Evolutionary conservation across 2,329 filamentous ascomycete species (phyloP), one percentile per base, ranked within the genome.

Genomic region (Ceratocystis eucalypticola): DNA sequence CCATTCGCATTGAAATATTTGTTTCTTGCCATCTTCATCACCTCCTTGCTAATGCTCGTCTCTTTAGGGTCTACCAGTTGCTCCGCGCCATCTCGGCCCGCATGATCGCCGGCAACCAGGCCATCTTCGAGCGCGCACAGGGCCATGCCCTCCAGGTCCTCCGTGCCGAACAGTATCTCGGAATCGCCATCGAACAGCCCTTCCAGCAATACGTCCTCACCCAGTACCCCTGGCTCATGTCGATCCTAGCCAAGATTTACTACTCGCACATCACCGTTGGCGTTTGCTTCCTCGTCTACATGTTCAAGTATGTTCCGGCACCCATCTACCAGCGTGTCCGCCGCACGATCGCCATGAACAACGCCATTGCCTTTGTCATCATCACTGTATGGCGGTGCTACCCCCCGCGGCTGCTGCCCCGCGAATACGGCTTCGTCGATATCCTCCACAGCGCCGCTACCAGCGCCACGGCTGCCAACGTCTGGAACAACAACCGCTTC

Each of bases 311-410:
- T 69, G 71, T 78, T 22, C 75, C 77, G 1, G 71, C 74, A 0
- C 69, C 72, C 3, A 75, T 72, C 0, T 80, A 77, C 69, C 74
- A 75, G 62, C 72, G 72, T 0, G 76, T 79, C 22, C 75, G 79
- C 41, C 78, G 80, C 28, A 77, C 78, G 0, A 72, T 82, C 53
- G 80, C 80, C n/a, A 68, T 77, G 3, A 75, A 79, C 65, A 81
- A 82, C 61, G 74, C 74, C 30, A 73, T 82, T 62, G 78, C 79
- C 6, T 82, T 82, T 61, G 71, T 77, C 61, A 75, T 80, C 61
- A 72, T 82, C 17, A 78, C 78, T 0, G 45, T 75, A 1, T 81
- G 78, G 75, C 76, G 79, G 20, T 80, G 79, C 71, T 76, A 74
- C 66, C 79, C 80, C 1, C 80, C 79, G 0, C 76, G 79, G 2